Evolutionary conservation across 805 yeast genomes (phyloP).

Genomic region (Candida odintsovae): DNA sequence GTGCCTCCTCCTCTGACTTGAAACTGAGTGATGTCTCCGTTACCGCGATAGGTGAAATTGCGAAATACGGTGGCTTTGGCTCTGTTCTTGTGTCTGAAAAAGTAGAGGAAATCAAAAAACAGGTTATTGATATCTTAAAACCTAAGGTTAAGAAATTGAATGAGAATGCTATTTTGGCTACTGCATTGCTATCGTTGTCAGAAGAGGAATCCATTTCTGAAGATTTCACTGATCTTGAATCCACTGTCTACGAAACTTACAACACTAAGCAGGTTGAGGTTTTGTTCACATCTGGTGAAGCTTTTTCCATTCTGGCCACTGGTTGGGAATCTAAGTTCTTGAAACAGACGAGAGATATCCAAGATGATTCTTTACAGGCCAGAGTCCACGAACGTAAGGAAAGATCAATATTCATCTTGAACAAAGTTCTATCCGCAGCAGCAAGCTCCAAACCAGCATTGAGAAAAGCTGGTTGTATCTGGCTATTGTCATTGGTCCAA

Average conservation of each 20-base stretch:
- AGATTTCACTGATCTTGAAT: constrained; percentile 25
- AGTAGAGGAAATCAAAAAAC: constrained; percentile 16
- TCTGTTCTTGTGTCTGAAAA: constrained; percentile 11
- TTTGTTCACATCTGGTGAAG: constrained; percentile 79
- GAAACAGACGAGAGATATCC: constrained; percentile 48
- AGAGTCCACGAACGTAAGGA: constrained; percentile 8
- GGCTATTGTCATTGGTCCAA: constrained; percentile 79
- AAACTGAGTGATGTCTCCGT: constrained; percentile 15
- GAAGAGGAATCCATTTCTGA: constrained; percentile 21
- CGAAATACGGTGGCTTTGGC: constrained; percentile 33
- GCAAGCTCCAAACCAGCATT: constrained; percentile 65
- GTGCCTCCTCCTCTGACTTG: constrained; percentile 8
- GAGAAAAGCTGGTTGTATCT: constrained; percentile 73
- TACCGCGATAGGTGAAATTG: constrained; percentile 29
- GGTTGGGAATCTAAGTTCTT: constrained; percentile 71
- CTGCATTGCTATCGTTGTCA: constrained; percentile 48
- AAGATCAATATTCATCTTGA: constrained; percentile 32
- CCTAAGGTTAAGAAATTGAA: constrained; percentile 47
- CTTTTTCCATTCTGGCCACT: constrained; percentile 60
- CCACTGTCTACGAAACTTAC: constrained; percentile 51
- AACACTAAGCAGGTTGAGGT: constrained; percentile 68
- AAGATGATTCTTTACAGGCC: constrained; percentile 22
- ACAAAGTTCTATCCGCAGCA: constrained; percentile 45
- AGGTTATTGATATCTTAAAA: constrained; percentile 26
- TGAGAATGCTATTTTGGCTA: constrained; percentile 52